Conservation (phyloP, 176 grass and related monocot species). For the Oryza meridionalis region DNA sequence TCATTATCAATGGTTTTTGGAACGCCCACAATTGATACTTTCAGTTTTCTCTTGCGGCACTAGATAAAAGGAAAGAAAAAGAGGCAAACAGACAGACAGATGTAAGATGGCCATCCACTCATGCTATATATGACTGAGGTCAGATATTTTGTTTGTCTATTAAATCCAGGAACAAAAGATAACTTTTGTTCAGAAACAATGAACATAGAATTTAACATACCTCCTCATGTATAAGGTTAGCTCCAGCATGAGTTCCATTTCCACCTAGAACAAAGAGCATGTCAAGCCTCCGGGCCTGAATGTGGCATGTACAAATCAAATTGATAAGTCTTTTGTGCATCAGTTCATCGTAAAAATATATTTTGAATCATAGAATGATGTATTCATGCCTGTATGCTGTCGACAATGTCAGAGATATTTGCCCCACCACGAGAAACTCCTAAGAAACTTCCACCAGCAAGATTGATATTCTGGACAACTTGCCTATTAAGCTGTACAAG, state of each 20-base stretch:
- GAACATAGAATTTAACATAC: constrained; percentile 35
- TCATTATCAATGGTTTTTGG: constrained; percentile 99
- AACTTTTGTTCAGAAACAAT: constrained; percentile 24
- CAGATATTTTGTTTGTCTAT: constrained; percentile 17
- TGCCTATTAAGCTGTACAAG: constrained; percentile 77
- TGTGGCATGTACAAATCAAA: constrained; percentile 35
- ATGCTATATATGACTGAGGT: constrained; percentile 3
- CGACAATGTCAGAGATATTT: constrained; percentile 78
- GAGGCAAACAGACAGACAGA: constrained; percentile 34
- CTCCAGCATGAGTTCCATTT: constrained; percentile 97
- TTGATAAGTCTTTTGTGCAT: constrained; percentile 14
- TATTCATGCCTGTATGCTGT: constrained; percentile 89
- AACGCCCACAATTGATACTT: constrained; percentile 82
- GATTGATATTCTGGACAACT: constrained; percentile 98
- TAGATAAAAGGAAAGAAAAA: constrained; percentile 36
- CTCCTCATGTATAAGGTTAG: constrained; percentile 93
- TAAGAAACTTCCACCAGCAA: constrained; percentile 91
- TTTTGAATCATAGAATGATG: constrained; percentile 6
- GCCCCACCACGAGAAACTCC: constrained; percentile 86
- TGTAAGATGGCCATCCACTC: constrained; percentile 11
- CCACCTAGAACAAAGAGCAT: constrained; percentile 97
- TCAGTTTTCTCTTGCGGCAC: constrained; percentile 89
- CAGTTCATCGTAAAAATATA: constrained; percentile 4
- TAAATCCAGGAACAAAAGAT: constrained; percentile 11
- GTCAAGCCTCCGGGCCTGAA: constrained; percentile 87